Evolutionary conservation across 805 yeast genomes (phyloP).

Genomic region (Ogataea paradorogensis): DNA sequence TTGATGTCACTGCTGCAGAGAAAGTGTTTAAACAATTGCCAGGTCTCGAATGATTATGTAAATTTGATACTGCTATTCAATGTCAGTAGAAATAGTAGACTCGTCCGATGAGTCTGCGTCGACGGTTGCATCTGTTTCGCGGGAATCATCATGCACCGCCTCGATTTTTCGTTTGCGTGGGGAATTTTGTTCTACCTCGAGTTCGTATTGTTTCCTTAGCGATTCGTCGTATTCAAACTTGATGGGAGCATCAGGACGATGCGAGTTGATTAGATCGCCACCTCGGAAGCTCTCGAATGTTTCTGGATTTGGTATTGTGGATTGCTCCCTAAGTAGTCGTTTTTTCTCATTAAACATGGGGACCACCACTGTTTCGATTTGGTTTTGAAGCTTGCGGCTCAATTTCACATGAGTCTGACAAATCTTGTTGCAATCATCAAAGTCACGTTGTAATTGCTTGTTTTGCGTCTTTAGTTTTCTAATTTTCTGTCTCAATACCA

Average conservation of each 20-base stretch:
- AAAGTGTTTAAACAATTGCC: conserved; percentile 38
- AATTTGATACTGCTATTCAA: neutral
- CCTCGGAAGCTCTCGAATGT: conserved; percentile 15
- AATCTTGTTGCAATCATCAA: conserved; percentile 6
- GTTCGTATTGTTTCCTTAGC: conserved; percentile 9
- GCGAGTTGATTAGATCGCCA: conserved; percentile 11
- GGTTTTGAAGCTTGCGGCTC: conserved; percentile 6
- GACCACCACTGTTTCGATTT: conserved; percentile 12
- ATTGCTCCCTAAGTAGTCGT: conserved; percentile 3
- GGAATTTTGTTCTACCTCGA: conserved; percentile 18
- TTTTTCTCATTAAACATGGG: conserved; percentile 23
- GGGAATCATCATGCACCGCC: neutral
- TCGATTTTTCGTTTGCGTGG: conserved; percentile 18
- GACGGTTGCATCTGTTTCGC: neutral
- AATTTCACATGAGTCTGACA: conserved; percentile 3
- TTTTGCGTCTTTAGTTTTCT: conserved; percentile 3
- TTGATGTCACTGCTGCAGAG: conserved; percentile 50
- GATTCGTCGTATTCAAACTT: conserved; percentile 17
- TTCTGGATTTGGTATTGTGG: neutral
- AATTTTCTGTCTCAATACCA: conserved; percentile 10
- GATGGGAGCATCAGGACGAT: conserved; percentile 19
- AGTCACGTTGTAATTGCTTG: conserved; percentile 9
- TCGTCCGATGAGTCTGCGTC: conserved; percentile 8
- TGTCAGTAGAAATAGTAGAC: neutral
- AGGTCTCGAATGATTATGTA: conserved; percentile 21